Evolutionary conservation across 805 yeast species (phyloP), one percentile per base, ranked within the genome.

Genomic region (Candida hungchunana): DNA sequence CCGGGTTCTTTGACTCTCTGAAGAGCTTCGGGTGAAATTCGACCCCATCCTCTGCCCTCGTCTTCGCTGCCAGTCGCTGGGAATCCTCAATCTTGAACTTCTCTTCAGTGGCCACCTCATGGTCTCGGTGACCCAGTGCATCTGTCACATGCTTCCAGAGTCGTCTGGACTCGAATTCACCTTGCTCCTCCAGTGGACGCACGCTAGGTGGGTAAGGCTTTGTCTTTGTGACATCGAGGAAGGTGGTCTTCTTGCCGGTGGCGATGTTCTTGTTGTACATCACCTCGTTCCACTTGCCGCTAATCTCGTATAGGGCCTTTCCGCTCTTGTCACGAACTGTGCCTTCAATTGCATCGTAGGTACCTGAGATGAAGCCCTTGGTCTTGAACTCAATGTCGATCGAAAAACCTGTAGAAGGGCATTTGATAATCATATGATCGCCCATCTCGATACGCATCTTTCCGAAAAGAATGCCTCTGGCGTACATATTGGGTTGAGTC

Each of bases 401-500:
- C 36, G 73, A 70, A 41, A 72, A 71, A 11, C 75, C 77, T 14
- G 69, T 66, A 9, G 66, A 60, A 6, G 75, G 70, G 50, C 90
- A 83, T 48, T 72, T 75, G 38, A 93, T 69, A n/a, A 71, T 49
- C 77, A 94, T 76, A 55, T 83, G 94, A 58, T 93, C 98, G 19
- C 98, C 97, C 40, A 93, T 63, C 59, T 93, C 98, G 39, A 83
- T 79, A 62, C 81, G 83, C 67, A 93, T 72, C 44, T 81, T 82
- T 18, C 98, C 98, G 54, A 93, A 83, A 18, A 93, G 62, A 28
- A 93, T 85, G 35, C 97, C 97, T 48, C 97, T 73, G 8, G 95
- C 95, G 50, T 93, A 93, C 66, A 90, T 78, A 57, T 93, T 93
- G 40, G 98, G 98, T 60, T 93, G 97, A n/a, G 88, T 81, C 56